Percentiles rank a stretch among this genome's conserved stretches.
Evolutionary conservation across 768 basidiomycete species (phyloP).

Genomic region (Boletus sensibilis): DNA sequence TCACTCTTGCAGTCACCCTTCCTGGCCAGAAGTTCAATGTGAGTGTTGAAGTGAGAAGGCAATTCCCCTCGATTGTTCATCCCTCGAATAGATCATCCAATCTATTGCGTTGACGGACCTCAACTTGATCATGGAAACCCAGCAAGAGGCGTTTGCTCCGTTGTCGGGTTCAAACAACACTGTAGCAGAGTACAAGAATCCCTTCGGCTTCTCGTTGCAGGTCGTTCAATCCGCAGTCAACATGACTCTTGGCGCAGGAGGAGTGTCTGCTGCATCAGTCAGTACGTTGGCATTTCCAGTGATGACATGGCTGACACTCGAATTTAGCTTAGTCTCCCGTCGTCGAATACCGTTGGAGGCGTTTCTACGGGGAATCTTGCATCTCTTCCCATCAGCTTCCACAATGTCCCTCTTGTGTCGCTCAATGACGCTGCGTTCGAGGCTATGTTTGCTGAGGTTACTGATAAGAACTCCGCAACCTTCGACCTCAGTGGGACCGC

Average conservation of each 20-base stretch:
- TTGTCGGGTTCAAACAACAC: conserved; percentile 56
- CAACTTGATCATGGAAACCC: conserved; percentile 48
- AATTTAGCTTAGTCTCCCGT: conserved; percentile 51
- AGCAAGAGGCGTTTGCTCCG: conserved; percentile 57
- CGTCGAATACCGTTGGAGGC: conserved; percentile 49
- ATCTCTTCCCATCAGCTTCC: conserved; percentile 55
- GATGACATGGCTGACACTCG: neutral
- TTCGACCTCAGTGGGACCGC: conserved; percentile 56
- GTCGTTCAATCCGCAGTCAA: conserved; percentile 55
- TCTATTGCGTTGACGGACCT: conserved; percentile 61
- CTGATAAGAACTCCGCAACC: conserved; percentile 43
- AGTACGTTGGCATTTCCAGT: conserved; percentile 7
- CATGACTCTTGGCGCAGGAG: conserved; percentile 49
- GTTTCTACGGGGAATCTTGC: conserved; percentile 71
- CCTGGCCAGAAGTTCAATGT: conserved; percentile 59
- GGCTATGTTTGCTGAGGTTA: conserved; percentile 57
- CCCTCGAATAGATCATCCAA: conserved; percentile 50
- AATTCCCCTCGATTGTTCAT: neutral
- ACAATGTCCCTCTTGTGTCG: conserved; percentile 53
- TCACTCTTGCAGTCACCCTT: conserved; percentile 58
- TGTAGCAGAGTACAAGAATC: conserved; percentile 63
- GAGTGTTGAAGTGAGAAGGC: conserved; percentile 11
- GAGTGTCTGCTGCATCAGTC: conserved; percentile 55
- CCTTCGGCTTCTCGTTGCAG: conserved; percentile 74
- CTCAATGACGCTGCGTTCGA: conserved; percentile 55